Base-by-base conservation (phyloP, 2,329 filamentous ascomycete species). In the Delphinella strobiligena region DNA sequence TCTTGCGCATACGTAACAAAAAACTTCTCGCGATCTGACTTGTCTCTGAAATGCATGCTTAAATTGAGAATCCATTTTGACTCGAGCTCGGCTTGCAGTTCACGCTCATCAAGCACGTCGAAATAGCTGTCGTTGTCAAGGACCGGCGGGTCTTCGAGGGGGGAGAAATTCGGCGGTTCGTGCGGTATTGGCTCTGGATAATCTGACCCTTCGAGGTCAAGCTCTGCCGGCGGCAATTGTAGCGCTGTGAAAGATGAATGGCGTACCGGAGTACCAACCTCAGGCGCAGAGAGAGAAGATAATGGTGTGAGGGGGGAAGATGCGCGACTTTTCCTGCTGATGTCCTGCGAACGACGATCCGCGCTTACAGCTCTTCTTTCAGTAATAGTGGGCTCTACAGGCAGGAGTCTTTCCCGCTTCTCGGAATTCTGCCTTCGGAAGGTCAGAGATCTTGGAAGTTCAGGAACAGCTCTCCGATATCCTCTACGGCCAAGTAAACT, bases 1-100 rank as follows among this genome's bases (percentile, higher is more conserved):
- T 74, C 73, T 58, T 93, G 82, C 35, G 87, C 84, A 58, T 84
- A 98, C 0, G 91, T 96, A 47, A 98, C 80, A 59, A 96, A 98
- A 66, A 96, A 96, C 60, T 98, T 98, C 60, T 98, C 91, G 32
- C 89, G 75, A 51, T 84, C 83, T 10, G 88, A 93, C 52, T 82
- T 80, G 62, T 98, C 91, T 43, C 88, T 78, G 60, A 95, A 98
- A 60, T 94, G 87, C 91, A 98, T 95, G 61, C 87, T 95, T 44
- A 96, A 72, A 55, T 98, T 98, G 50, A 98, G 68, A 44, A 98
- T 96, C 91, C 91, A 98, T 53, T 75, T 80, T 45, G 71, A 75
- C 54, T 95, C 87, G 40, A 95, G 71, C 60, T 96, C 89, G 46
- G 83, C 76, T 47, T 82, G 76, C 48, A 94, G 72, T 51, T 75